Percentiles rank a stretch among this genome's conserved stretches.
phyloP scores from a whole-genome alignment of 2,329 filamentous ascomycete species.

The Neodidymelliopsis sp. region DNA sequence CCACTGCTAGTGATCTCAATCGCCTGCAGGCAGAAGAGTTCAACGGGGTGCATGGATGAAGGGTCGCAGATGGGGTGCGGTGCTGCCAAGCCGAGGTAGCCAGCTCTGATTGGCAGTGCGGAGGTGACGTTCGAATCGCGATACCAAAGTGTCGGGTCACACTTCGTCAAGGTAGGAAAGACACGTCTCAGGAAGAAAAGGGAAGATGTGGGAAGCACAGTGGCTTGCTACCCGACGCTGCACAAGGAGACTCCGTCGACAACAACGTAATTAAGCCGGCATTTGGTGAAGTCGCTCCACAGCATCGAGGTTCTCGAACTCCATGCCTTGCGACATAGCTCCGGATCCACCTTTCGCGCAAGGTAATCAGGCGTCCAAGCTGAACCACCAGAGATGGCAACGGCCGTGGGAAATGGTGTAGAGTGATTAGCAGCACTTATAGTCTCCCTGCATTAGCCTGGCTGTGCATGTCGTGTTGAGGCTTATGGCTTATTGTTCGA shows the following conservation, averaged over 20 bases:
- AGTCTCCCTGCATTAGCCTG: not conserved
- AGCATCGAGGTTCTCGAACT: not conserved
- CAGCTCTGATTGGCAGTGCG: constrained; percentile 13
- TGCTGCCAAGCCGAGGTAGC: constrained; percentile 11
- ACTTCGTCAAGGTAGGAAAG: not conserved
- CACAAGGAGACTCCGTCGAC: not conserved
- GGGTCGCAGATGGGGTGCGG: constrained; percentile 9
- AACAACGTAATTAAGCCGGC: not conserved
- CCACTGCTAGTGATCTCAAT: constrained; percentile 8
- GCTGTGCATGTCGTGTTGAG: constrained; percentile 7
- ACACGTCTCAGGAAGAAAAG: constrained; percentile 1
- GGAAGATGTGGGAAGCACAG: not conserved
- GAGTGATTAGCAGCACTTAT: not conserved
- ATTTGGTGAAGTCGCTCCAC: not conserved
- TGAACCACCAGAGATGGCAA: not conserved
- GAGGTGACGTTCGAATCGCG: constrained; percentile 7
- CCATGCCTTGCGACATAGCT: not conserved
- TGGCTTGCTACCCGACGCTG: not conserved
- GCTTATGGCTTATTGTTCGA: constrained; percentile 15
- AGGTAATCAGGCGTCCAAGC: not conserved
- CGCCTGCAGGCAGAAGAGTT: constrained; percentile 6
- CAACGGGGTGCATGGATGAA: constrained; percentile 4
- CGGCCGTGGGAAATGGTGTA: not conserved
- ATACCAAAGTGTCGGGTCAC: constrained; percentile 8
- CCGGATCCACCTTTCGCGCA: not conserved